Evolutionary conservation across 2,329 filamentous ascomycete species (phyloP), one percentile per base, ranked within the genome.

Genomic region (Sporothrix schenckii): DNA sequence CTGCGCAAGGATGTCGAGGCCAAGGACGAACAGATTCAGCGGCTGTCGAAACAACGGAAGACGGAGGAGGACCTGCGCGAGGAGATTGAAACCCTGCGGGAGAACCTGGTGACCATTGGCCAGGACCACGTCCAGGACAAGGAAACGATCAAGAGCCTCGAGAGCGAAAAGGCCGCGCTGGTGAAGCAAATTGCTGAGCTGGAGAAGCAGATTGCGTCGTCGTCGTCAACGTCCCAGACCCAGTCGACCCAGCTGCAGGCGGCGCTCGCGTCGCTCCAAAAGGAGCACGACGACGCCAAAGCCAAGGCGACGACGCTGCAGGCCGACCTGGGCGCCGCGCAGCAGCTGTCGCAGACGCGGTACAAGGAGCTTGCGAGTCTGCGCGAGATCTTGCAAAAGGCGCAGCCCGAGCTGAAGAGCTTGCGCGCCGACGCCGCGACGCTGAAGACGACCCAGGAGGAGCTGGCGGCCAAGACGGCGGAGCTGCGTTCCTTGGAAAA

Each of bases 331-430:
- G 91, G 89, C 1, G 93, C 93, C 2, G 91, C 94, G 0, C 90
- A 97, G 78, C 89, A 96, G 79, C 86, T 98, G 14, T 93, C 95
- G 0, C 90, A 96, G 72, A 91, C 88, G 19, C 87, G 95, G 41
- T 98, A 93, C 83, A 97, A 93, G 79, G 94, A 98, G 72, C 82
- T 97, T 1, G 90, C 89, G 0, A 92, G 97, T 39, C 82, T 97
- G 60, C 87, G 90, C 24, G 91, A 94, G 72, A 84, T 94, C 2
- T 80, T 97, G 41, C 90, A 93, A 74, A 96, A 95, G 78, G 87
- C 91, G 0, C 94, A 97, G 76, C 91, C 93, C 0, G 94, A 99
- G 79, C 82, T 98, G 30, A 91, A 90, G 78, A 89, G 83, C 58
- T 84, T 98, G 24, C 88, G 92, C 9, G 88, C 90, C 65, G 94